Evolutionary conservation across 768 basidiomycete species (phyloP).

Genomic region (Boletellus emodensis): DNA sequence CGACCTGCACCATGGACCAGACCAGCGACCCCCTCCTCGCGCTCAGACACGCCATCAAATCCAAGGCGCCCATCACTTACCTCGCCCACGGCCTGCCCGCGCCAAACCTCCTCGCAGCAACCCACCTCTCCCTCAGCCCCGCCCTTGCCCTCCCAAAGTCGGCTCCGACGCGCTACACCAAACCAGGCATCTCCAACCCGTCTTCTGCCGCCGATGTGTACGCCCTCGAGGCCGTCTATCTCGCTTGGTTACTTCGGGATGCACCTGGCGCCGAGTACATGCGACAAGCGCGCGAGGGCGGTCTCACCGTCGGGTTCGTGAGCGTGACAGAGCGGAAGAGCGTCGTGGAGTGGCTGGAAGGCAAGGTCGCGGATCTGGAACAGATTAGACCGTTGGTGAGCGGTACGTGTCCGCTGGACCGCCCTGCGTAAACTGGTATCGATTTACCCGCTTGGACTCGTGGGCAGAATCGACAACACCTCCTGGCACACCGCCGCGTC

Average conservation of each 20-base stretch:
- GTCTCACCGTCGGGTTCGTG: slow-evolving; percentile 72
- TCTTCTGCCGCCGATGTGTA: slow-evolving; percentile 51
- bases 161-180: slow-evolving; percentile 73
- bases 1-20: background rate
- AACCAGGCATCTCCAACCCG: slow-evolving; percentile 44
- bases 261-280: slow-evolving; percentile 82
- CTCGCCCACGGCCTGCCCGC: slow-evolving; percentile 35
- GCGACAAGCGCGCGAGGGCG: slow-evolving; percentile 74
- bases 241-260: slow-evolving; percentile 79
- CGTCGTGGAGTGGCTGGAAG: slow-evolving; percentile 83
- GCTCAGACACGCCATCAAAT: slow-evolving; percentile 61
- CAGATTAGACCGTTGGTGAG: slow-evolving; percentile 21
- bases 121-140: slow-evolving; percentile 59
- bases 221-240: slow-evolving; percentile 74
- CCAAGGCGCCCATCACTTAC: slow-evolving; percentile 49
- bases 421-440: background rate
- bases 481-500: slow-evolving; percentile 53
- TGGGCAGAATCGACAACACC: slow-evolving; percentile 52
- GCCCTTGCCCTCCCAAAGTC: slow-evolving; percentile 62
- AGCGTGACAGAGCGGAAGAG: slow-evolving; percentile 83
- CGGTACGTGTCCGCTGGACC: slow-evolving; percentile 10
- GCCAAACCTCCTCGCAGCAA: slow-evolving; percentile 50
- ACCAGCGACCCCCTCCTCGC: slow-evolving; percentile 48
- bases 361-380: slow-evolving; percentile 34
- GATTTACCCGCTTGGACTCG: background rate